Base-by-base conservation (phyloP, 1,284 basidiomycete species). In the Xerocomus nothofagi region DNA sequence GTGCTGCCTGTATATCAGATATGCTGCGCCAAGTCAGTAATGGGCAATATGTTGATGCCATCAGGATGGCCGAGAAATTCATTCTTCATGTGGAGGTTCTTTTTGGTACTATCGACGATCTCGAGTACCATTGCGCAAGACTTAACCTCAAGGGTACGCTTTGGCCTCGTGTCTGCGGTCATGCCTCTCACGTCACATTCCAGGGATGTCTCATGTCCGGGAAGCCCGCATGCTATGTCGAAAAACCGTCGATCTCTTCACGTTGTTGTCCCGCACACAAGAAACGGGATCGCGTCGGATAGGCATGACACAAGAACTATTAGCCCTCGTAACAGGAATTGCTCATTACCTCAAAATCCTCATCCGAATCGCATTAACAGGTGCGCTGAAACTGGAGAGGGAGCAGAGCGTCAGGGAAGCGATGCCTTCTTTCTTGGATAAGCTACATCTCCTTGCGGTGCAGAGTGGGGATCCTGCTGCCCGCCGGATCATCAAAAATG, bases 321-420 rank as follows among this genome's bases (percentile, higher is more conserved):
- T 99, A 30, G 93, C 94, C n/a, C 85, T 99, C 41, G 96, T 99
- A 49, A 99, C 97, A 0, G 96, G 97, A 30, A 80, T 99, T 26
- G 96, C 96, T 4, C 96, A 99, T 71, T 99, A 99, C 71, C 86
- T 99, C 68, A 99, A 99, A 76, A 98, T 99, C 68, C 82, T 99
- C 47, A 99, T 99, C 61, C 89, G 96, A 42, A 98, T 99, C 55
- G 95, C 97, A 7, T 77, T 99, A 38, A 98, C 97, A 0, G 94
- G 94, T 17, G 92, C 95, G 3, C 81, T 99, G 57, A 97, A 93
- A 71, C 80, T 99, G 38, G 97, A 99, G 70, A 79, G 94, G 52
- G 96, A 99, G 62, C 82, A 91, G 61, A 81, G 77, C 55, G 85
- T 91, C 46, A 78, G 82, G 30, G 84, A 88, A 50, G 93, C 94